Evolutionary conservation across 805 yeast genomes (phyloP).

Genomic region (Pichia manshurica): DNA sequence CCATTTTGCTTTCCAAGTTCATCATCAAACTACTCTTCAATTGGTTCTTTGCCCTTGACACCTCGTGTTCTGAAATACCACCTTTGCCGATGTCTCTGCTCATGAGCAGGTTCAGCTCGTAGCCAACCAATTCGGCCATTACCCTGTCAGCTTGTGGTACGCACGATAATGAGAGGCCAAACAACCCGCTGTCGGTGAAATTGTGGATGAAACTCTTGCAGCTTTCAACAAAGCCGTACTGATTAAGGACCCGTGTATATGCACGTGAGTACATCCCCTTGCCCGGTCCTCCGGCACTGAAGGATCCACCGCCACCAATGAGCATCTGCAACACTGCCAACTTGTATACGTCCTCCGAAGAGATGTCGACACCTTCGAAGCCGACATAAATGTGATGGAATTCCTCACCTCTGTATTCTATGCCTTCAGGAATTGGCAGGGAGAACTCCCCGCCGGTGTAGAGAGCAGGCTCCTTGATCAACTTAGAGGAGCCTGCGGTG

Average conservation of each 20-base stretch:
- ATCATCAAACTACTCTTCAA: constrained; percentile 79
- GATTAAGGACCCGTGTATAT: constrained; percentile 86
- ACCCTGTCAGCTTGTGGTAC: constrained; percentile 82
- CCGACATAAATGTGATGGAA: constrained; percentile 81
- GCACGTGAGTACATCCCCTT: constrained; percentile 97
- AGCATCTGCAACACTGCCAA: constrained; percentile 84
- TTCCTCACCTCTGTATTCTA: constrained; percentile 64
- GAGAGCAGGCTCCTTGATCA: constrained; percentile 34
- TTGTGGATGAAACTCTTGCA: constrained; percentile 86
- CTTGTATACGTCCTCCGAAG: constrained; percentile 83
- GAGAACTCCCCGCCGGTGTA: constrained; percentile 59
- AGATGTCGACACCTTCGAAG: constrained; percentile 80
- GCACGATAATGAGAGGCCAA: constrained; percentile 83
- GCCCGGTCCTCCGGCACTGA: constrained; percentile 98
- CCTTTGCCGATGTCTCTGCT: constrained; percentile 45
- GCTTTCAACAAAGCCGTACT: constrained; percentile 84
- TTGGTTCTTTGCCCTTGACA: constrained; percentile 87
- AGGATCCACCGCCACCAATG: constrained; percentile 95
- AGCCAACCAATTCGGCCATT: constrained; percentile 71
- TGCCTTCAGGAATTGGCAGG: constrained; percentile 47
- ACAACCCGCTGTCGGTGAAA: constrained; percentile 83
- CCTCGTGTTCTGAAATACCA: constrained; percentile 65
- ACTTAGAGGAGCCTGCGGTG: constrained; percentile 12
- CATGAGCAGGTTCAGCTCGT: constrained; percentile 48
- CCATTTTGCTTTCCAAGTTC: constrained; percentile 89